Base-by-base conservation (phyloP, 306 rosid genomes). In the Casuarina glauca region DNA sequence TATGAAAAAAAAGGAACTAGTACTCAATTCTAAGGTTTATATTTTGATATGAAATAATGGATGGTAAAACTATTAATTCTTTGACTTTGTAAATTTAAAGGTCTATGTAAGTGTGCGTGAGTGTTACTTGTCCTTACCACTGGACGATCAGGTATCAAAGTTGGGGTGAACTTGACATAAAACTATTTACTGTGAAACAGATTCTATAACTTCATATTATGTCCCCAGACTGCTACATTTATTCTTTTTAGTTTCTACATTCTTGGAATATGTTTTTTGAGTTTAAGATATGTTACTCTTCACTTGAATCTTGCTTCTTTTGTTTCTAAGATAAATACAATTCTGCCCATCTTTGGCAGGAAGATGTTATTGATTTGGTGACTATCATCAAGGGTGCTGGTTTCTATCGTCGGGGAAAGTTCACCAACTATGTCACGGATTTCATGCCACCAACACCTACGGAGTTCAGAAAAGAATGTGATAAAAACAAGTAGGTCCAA, bases 351-450 rank as follows among this genome's bases (percentile, higher is more conserved):
- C 61, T 46, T 49, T 90, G 64, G 75, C 93, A 94, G 98, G 97
- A 94, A 83, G 87, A 81, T 4, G 80, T 54, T 69, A 17, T 89
- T 86, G 95, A 94, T 82, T 77, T 94, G 81, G 84, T 91, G 51
- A 86, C 89, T 3, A 62, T 87, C 73, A 88, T 94, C 85, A 92
- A 90, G 88, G 70, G 84, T 57, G 66, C 93, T 75, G 74, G 88
- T 82, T 81, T 79, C 87, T 94, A 94, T 79, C 97, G 97, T 15
- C 90, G 97, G 55, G 85, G 93, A 54, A 88, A 81, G 73, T 52
- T 78, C 57, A 87, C 76, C 64, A 93, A 94, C 82, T 89, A 83
- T 72, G 90, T 71, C 70, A 82, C 85, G 26, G 98, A 94, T 86
- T 94, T 83, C 80, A 80, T 94, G 48, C 91, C 85, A 8, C 97